Evolutionary conservation across 1,284 basidiomycete genomes (phyloP), one percentile per base, ranked within the genome.

Genomic region (Ceratorhiza oryzae-sativae): DNA sequence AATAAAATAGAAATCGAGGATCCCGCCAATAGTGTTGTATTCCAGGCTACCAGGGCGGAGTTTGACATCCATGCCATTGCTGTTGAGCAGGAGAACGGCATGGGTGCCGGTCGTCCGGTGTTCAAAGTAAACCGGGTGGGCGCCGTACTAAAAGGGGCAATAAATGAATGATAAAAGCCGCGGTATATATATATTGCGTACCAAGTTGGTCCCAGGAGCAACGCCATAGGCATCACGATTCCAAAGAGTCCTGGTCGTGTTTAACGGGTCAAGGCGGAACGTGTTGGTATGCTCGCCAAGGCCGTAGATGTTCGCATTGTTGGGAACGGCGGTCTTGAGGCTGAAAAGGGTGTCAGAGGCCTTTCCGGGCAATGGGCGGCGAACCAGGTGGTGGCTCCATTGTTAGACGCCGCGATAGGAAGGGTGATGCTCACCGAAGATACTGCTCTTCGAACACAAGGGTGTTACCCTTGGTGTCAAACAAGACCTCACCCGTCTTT

Each of bases 391-490:
- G 13, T 23, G 46, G 27, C 27, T 48, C 27, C n/a, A n/a, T n/a
- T n/a, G n/a, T n/a, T n/a, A n/a, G n/a, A n/a, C n/a, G n/a, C n/a
- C n/a, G n/a, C n/a, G n/a, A n/a, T n/a, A n/a, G n/a, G n/a, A n/a
- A n/a, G 15, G 41, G 20, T 74, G 77, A 27, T 87, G 88, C 79
- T 88, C 88, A 79, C 72, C 91, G 90, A 18, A 93, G 82, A 77
- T 91, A 93, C 79, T 93, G 92, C 15, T 89, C 86, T 77, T 93
- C 90, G 75, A 91, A 92, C 75, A 93, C 86, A 77, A 92, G 80
- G 3, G 88, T 82, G 75, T 88, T 84, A 1, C 81, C 81, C 1
- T 80, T 82, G 1, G 91, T 93, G 46, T 90, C 88, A 81, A 93
- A 93, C 39, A 94, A 82, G 13, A 86, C 82, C 74, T 90, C 88